These are phyloP conservation scores for Pythium rhizo-oryzae DNA, from an alignment of 352 stramenopile species.

Conservation along the genomic window DNA sequence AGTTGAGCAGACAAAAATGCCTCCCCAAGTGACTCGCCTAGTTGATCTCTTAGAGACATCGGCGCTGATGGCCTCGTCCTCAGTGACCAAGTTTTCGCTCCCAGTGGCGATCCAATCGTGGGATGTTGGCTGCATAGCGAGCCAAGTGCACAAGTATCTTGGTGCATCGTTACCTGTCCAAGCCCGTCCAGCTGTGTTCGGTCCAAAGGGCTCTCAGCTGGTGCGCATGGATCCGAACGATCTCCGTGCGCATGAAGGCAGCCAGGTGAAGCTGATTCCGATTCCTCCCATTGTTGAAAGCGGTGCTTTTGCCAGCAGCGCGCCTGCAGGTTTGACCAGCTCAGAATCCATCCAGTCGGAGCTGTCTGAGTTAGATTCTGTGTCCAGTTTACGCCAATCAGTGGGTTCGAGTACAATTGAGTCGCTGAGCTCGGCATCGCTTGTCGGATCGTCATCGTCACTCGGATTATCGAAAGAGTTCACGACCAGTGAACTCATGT, in stretches of 20 bases:
- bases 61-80: constrained; percentile 50
- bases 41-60: constrained; percentile 56
- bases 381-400: constrained; percentile 18
- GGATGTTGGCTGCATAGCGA: constrained; percentile 61
- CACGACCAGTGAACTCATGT: constrained; percentile 59
- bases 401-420: constrained; percentile 42
- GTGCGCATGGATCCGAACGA: constrained; percentile 15
- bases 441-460: constrained; percentile 18
- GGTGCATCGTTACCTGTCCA: constrained; percentile 49
- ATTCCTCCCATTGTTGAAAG: constrained; percentile 1
- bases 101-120: constrained; percentile 53
- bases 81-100: constrained; percentile 53
- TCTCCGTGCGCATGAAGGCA: not conserved
- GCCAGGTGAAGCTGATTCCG: constrained; percentile 22
- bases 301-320: not conserved
- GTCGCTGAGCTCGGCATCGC: constrained; percentile 13
- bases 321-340: constrained; percentile 21
- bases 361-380: constrained; percentile 67
- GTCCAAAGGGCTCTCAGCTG: constrained; percentile 3
- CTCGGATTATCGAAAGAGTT: constrained; percentile 33
- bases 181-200: constrained; percentile 38
- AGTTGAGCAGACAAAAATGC: not conserved
- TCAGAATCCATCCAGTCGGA: constrained; percentile 78
- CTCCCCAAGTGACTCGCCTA: constrained; percentile 1
- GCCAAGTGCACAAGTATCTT: constrained; percentile 58